Percentiles rank a stretch among this genome's conserved stretches.
Conservation (phyloP, 2,329 filamentous ascomycete genomes). For the Penicillium sp. region DNA sequence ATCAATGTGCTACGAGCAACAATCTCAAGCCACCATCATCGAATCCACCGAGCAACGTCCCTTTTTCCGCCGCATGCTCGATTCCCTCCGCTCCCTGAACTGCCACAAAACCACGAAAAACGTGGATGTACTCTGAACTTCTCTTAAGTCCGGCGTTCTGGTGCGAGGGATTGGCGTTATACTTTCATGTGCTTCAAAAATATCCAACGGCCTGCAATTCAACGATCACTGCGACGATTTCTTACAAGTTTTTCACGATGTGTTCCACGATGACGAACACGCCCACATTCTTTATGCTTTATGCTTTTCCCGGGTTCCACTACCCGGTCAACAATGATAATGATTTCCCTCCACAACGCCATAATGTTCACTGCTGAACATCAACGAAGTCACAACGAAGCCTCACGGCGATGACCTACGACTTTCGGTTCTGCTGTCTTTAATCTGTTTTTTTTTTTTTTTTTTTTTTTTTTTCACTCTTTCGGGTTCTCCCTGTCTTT, state of each 20-base stretch:
- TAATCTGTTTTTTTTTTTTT: neutral
- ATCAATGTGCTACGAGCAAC: conserved; percentile 33
- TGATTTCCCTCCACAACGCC: conserved; percentile 7
- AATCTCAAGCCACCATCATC: conserved; percentile 23
- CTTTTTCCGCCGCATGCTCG: conserved; percentile 20
- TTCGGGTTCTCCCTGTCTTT: neutral
- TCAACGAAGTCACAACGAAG: conserved; percentile 5
- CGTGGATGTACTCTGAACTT: conserved; percentile 17
- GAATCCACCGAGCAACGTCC: conserved; percentile 15
- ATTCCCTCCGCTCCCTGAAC: conserved; percentile 22
- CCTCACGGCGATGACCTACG: neutral
- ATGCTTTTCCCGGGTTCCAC: neutral
- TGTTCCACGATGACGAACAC: conserved; percentile 15
- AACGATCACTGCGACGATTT: conserved; percentile 16
- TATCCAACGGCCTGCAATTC: conserved; percentile 1
- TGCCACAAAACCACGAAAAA: conserved; percentile 21
- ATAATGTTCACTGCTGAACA: neutral
- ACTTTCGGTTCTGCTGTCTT: neutral
- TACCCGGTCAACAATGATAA: conserved; percentile 5
- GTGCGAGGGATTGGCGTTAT: conserved; percentile 10
- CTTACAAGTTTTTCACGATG: conserved; percentile 4
- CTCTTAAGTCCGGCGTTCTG: conserved; percentile 13
- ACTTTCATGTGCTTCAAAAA: neutral
- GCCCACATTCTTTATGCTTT: conserved; percentile 11
- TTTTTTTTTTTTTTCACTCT: neutral